Evolutionary conservation across 768 basidiomycete species (phyloP).

Genomic region (Rhodocollybia butyracea): DNA sequence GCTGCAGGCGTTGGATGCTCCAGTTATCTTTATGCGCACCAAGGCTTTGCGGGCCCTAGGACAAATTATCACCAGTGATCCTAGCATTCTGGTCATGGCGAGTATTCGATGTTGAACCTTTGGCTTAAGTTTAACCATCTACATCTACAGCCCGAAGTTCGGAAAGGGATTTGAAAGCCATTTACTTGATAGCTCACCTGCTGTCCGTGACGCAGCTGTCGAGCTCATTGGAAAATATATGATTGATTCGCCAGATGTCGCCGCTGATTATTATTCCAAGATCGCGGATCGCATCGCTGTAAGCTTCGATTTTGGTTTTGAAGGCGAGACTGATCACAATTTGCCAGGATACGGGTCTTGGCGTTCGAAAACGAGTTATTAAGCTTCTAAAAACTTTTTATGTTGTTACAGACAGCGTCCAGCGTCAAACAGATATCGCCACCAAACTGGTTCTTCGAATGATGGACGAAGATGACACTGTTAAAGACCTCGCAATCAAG

Average conservation of each 20-base stretch:
- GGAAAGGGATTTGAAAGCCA: constrained; percentile 86
- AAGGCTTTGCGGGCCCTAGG: constrained; percentile 91
- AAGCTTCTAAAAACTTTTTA: constrained; percentile 89
- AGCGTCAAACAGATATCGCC: constrained; percentile 76
- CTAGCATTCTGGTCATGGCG: constrained; percentile 74
- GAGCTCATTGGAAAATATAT: constrained; percentile 98
- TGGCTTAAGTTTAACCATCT: not conserved
- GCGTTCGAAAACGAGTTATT: constrained; percentile 93
- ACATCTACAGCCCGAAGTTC: constrained; percentile 61
- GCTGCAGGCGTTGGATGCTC: constrained; percentile 75
- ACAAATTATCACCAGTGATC: constrained; percentile 86
- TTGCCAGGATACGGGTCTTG: constrained; percentile 85
- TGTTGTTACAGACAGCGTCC: constrained; percentile 51
- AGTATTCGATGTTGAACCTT: constrained; percentile 21
- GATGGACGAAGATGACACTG: constrained; percentile 90
- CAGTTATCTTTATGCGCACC: constrained; percentile 88
- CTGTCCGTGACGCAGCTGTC: constrained; percentile 94
- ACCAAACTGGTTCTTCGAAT: constrained; percentile 79
- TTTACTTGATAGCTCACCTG: constrained; percentile 86
- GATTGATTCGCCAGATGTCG: constrained; percentile 85
- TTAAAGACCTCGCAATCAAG: constrained; percentile 91
- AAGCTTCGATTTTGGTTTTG: constrained; percentile 22
- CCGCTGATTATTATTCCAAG: constrained; percentile 81
- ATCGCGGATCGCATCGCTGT: constrained; percentile 92
- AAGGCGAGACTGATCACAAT: not conserved